phyloP scores from a whole-genome alignment of 331 rosid species.

The Telfairia occidentalis region DNA sequence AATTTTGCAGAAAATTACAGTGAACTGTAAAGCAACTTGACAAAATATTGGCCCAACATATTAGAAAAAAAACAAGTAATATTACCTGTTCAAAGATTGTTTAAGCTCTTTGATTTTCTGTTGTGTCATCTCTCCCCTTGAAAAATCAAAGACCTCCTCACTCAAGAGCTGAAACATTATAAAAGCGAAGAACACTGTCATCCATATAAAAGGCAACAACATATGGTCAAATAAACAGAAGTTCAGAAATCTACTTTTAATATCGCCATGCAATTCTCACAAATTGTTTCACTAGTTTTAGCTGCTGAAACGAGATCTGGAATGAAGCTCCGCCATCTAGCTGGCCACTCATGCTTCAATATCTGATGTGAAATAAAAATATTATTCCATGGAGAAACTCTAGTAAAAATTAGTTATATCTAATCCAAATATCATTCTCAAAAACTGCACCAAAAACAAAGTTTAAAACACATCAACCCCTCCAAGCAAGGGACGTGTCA shows the following conservation, averaged over 20 bases:
- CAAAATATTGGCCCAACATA: neutral
- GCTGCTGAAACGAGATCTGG: constrained; percentile 96
- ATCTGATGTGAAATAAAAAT: constrained; percentile 33
- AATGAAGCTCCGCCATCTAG: constrained; percentile 81
- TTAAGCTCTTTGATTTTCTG: constrained; percentile 92
- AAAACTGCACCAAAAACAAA: neutral
- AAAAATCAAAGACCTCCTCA: constrained; percentile 98
- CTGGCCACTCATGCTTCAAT: constrained; percentile 99
- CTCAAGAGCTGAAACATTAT: constrained; percentile 66
- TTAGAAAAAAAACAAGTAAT: constrained; percentile 6
- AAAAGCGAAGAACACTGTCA: constrained; percentile 7
- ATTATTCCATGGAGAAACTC: neutral
- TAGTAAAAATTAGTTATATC: neutral
- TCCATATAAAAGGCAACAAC: neutral
- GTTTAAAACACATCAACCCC: neutral
- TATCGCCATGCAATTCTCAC: constrained; percentile 98
- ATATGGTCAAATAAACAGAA: neutral
- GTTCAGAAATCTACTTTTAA: constrained; percentile 50
- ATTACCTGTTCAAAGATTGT: constrained; percentile 87
- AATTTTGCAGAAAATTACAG: neutral
- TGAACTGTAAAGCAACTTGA: neutral
- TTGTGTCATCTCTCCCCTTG: constrained; percentile 99
- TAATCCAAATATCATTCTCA: neutral
- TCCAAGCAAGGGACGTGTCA: neutral
- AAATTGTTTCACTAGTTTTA: constrained; percentile 92